Conservation (phyloP, 306 rosid genomes). For the Mucuna pruriens region DNA sequence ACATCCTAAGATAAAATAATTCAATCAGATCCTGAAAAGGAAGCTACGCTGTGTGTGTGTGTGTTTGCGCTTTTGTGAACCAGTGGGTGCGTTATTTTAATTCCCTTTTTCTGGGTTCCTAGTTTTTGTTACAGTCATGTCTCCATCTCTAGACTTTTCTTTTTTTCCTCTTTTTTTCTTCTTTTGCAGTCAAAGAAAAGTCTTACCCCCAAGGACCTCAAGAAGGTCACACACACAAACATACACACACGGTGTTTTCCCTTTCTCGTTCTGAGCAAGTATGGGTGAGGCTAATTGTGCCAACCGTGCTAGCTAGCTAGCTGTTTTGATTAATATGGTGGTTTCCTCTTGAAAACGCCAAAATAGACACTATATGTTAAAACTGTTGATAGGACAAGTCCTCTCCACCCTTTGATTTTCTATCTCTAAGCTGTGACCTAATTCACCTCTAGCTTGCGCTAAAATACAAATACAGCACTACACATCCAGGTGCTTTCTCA, state of each 20-base stretch:
- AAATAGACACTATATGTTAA: constrained; percentile 44
- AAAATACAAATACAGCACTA: neutral
- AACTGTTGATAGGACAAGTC: constrained; percentile 68
- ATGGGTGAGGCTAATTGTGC: constrained; percentile 30
- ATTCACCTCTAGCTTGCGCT: constrained; percentile 40
- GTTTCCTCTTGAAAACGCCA: constrained; percentile 46
- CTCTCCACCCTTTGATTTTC: constrained; percentile 47
- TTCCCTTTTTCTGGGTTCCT: constrained; percentile 40
- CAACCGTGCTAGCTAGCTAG: constrained; percentile 36
- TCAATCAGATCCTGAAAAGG: constrained; percentile 59
- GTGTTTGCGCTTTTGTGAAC: constrained; percentile 34
- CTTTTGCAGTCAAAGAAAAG: constrained; percentile 81
- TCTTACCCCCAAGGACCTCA: constrained; percentile 52
- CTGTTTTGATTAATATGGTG: constrained; percentile 29
- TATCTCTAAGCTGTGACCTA: constrained; percentile 38
- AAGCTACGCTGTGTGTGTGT: neutral
- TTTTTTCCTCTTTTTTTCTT: constrained; percentile 34
- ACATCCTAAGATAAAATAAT: constrained; percentile 22
- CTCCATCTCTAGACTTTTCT: constrained; percentile 70
- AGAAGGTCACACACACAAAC: constrained; percentile 39
- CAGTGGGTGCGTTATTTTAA: constrained; percentile 33
- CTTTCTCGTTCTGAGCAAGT: constrained; percentile 30
- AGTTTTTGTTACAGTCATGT: constrained; percentile 62
- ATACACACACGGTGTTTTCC: constrained; percentile 21
- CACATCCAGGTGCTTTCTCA: neutral